Base-by-base conservation (phyloP, 257 asterid genomes). In the Lantana camara region DNA sequence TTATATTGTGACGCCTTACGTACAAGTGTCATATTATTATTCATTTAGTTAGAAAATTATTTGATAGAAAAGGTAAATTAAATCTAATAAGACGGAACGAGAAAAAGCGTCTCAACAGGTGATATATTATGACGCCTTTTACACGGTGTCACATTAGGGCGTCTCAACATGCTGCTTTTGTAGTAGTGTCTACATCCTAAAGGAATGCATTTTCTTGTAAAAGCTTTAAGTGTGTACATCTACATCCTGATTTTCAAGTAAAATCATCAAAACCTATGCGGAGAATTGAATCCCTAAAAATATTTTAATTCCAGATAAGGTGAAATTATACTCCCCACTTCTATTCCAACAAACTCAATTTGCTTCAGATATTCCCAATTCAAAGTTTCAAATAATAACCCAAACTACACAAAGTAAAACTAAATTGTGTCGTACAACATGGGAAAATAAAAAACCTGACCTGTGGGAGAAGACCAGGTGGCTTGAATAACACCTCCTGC, bases 381-480 rank as follows among this genome's bases (percentile, higher is more conserved):
- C 35, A 16, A 61, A 16, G n/a, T n/a, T n/a, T n/a, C 56, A n/a
- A 14, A 11, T 52, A 56, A 6, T 21, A 37, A n/a, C n/a, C 12
- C 23, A 30, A 34, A 59, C 57, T 38, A 32, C 4, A 38, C 41
- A 17, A 21, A 9, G 13, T 9, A 69, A 44, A 59, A 66, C 30
- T 27, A 21, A 44, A 57, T 45, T 19, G 24, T 23, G 20, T 3
- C 5, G 51, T 47, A 66, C 66, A 45, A 47, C 23, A 32, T 10
- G 22, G 19, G 32, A 32, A 32, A 7, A 5, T 2, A 35, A 35
- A 29, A 37, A n/a, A 24, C 20, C 74, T 16, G 61, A 88, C 96
- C 98, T 49, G 96, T 86, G 30, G 95, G 94, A 1, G 96, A 91
- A 62, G 88, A 79, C 95, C 98, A 88, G 32, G 98, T 95, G 71